phyloP scores from a whole-genome alignment of 768 basidiomycete species.

The Leucogyrophana mollusca region DNA sequence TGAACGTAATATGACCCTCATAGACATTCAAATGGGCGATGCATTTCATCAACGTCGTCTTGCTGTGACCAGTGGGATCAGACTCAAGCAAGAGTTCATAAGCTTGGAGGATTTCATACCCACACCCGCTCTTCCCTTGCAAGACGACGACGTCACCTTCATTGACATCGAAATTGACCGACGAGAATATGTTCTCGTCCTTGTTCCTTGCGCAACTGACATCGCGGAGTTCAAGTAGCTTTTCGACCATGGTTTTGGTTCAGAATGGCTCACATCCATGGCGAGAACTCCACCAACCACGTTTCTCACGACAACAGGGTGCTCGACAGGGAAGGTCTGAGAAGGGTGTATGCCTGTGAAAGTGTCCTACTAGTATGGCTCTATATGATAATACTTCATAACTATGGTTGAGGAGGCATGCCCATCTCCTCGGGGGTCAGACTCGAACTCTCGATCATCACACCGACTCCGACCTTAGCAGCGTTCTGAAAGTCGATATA shows the following conservation, averaged over 20 bases:
- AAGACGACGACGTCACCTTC: slow-evolving; percentile 76
- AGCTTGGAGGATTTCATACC: slow-evolving; percentile 36
- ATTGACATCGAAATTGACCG: slow-evolving; percentile 59
- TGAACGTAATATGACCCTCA: slow-evolving; percentile 59
- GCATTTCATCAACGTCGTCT: slow-evolving; percentile 82
- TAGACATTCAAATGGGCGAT: slow-evolving; percentile 78
- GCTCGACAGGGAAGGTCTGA: slow-evolving; percentile 6
- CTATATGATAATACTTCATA: slow-evolving; percentile 27
- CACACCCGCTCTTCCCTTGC: slow-evolving; percentile 79
- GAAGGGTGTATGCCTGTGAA: slow-evolving; percentile 14
- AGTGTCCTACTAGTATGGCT: slow-evolving; percentile 20
- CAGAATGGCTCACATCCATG: background rate
- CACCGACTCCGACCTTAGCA: slow-evolving; percentile 93
- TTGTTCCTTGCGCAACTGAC: slow-evolving; percentile 48
- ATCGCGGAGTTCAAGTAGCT: slow-evolving; percentile 52
- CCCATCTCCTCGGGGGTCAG: slow-evolving; percentile 85
- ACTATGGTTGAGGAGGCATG: slow-evolving; percentile 52
- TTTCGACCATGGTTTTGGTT: slow-evolving; percentile 9
- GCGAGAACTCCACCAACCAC: background rate
- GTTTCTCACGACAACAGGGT: slow-evolving; percentile 16
- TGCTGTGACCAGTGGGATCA: slow-evolving; percentile 27
- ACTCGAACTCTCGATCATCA: slow-evolving; percentile 91
- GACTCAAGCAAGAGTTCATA: background rate
- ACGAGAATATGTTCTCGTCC: slow-evolving; percentile 53
- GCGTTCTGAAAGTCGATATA: slow-evolving; percentile 58